A percentile compares a stretch with the other conserved stretches of the same genome.
These are phyloP conservation scores for Fusarium falciforme DNA, from an alignment of 2,329 filamentous ascomycete species.

Conservation along the genomic window DNA sequence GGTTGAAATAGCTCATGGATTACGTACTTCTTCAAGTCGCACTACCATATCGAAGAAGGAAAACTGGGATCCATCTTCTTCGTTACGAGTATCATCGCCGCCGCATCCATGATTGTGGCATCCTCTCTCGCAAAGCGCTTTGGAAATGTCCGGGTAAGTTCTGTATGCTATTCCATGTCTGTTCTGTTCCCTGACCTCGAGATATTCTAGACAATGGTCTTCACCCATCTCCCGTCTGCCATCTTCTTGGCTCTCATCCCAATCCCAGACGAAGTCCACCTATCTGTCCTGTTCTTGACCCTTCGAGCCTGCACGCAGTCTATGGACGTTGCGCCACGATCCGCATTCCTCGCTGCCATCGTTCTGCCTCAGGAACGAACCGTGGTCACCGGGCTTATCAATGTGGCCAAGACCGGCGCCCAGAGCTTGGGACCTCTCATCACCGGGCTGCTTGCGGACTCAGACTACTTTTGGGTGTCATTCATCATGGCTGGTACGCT, in stretches of 20 bases:
- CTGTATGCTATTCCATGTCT: not conserved
- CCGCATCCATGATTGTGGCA: slow-evolving; percentile 63
- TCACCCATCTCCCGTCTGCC: slow-evolving; percentile 77
- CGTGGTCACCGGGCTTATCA: slow-evolving; percentile 76
- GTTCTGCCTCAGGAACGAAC: slow-evolving; percentile 75
- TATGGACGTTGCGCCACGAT: slow-evolving; percentile 78
- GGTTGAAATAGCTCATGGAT: slow-evolving; percentile 64
- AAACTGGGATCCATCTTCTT: slow-evolving; percentile 67
- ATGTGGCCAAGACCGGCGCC: slow-evolving; percentile 74
- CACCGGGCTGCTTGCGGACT: slow-evolving; percentile 71
- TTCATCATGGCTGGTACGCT: slow-evolving; percentile 72
- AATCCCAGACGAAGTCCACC: slow-evolving; percentile 61
- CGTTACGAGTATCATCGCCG: slow-evolving; percentile 62
- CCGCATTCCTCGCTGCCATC: slow-evolving; percentile 75
- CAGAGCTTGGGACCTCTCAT: slow-evolving; percentile 72
- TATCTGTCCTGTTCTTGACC: slow-evolving; percentile 70
- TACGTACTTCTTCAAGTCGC: slow-evolving; percentile 65
- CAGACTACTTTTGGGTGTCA: slow-evolving; percentile 68
- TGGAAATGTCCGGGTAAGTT: slow-evolving; percentile 72
- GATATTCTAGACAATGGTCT: slow-evolving; percentile 73
- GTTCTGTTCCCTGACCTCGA: not conserved
- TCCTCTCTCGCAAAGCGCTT: slow-evolving; percentile 66
- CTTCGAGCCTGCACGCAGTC: slow-evolving; percentile 71
- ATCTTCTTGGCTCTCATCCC: slow-evolving; percentile 74
- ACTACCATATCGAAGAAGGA: slow-evolving; percentile 60